Base-by-base conservation (phyloP, 2,329 filamentous ascomycete genomes). In the Penicillium sp. region DNA sequence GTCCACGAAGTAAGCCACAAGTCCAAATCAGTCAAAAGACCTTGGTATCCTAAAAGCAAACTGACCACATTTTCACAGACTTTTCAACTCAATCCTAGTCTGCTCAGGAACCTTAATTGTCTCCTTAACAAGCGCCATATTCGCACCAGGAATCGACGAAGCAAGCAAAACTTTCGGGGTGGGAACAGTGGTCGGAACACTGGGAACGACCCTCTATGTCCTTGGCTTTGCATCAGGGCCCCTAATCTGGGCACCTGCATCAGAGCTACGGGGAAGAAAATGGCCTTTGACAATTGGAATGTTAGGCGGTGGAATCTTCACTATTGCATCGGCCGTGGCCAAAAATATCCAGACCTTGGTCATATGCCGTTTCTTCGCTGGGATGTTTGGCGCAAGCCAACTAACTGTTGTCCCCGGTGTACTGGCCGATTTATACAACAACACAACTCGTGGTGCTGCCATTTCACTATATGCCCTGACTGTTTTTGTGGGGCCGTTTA, bases 121-220 rank as follows among this genome's bases (percentile, higher is more conserved):
- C 3, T 78, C 82, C 0, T 82, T 84, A 50, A 77, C 77, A 1
- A 75, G 73, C 6, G 87, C 83, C 70, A 85, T 90, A 64, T 90
- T 90, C 74, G 89, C 87, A 1, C 78, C 86, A 15, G 86, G 86
- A 4, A 89, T 86, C 1, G 60, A 62, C 7, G 65, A 75, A 15
- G 81, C 89, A 6, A 82, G 84, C n/a, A 51, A 58, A 17, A 70
- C 78, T 17, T 82, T 82, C 62, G 59, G 74, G 6, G 75, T 81
- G 3, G 70, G 74, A 10, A 66, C 55, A 4, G 74, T 79, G 59
- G 74, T 81, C 4, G 68, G 75, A 2, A 74, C 70, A 0, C 69
- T 82, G 3, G 79, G 79, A 13, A 78, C 79, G 4, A 76, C 76
- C 0, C 67, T 82, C 3, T 78, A 80, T 25, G 70, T 83, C 0